phyloP scores from a whole-genome alignment of 139 green algal genomes.

The Spirogloea muscicola region DNA sequence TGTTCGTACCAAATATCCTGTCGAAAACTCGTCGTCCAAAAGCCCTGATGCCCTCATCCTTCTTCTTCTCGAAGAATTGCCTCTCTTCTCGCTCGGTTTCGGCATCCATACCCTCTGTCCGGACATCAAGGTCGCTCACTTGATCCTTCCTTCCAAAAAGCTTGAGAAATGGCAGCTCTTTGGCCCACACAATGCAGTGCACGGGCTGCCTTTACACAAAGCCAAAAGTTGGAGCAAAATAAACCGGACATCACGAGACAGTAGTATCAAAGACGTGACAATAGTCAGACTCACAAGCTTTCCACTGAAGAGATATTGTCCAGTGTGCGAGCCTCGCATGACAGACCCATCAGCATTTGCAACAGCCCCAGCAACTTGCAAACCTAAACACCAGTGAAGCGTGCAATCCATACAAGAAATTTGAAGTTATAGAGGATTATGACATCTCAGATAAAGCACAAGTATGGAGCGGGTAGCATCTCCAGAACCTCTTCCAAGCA shows the following conservation, averaged over 20 bases:
- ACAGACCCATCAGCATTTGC: background rate
- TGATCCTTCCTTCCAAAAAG: constrained; percentile 70
- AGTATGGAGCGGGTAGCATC: too few species aligned
- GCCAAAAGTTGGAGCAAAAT: too few species aligned
- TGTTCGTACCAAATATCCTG: constrained; percentile 61
- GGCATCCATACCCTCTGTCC: background rate
- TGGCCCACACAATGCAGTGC: constrained; percentile 97
- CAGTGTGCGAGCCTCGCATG: too few species aligned
- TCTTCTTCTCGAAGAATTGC: constrained; percentile 34
- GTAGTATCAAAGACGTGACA: background rate
- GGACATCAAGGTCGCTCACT: constrained; percentile 43
- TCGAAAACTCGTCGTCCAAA: constrained; percentile 73
- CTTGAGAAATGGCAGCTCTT: constrained; percentile 92
- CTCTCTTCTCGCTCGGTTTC: constrained; percentile 13
- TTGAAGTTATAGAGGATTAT: too few species aligned
- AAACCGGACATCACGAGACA: background rate
- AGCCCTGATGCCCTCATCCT: constrained; percentile 55
- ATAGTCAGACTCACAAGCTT: too few species aligned
- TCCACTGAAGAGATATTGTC: too few species aligned
- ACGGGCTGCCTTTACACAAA: constrained; percentile 62
- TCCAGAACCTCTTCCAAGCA: too few species aligned
- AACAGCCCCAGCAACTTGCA: background rate
- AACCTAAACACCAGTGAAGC: background rate
- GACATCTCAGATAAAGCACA: too few species aligned
- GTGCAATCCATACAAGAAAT: too few species aligned